Base-by-base conservation (phyloP, 495 filamentous ascomycete genomes). In the Niebla homalea region DNA sequence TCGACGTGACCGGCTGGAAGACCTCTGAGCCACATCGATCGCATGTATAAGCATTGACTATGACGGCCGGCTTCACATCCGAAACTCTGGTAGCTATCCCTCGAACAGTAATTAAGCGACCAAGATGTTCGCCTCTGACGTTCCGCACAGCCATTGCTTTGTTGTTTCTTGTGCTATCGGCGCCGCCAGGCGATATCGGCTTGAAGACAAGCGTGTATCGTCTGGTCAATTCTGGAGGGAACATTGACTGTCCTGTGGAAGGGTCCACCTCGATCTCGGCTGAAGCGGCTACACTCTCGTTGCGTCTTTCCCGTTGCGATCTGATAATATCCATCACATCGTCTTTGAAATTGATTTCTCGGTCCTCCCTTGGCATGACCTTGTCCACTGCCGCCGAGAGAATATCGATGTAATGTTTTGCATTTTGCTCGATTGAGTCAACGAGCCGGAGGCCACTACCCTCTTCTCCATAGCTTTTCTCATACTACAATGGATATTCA, bases 281-380 rank as follows among this genome's bases (percentile, higher is more conserved):
- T 23, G 79, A 77, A 59, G 81, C 73, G 38, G 71, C 68, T 50
- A 90, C 73, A 3, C 76, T 78, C 50, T 84, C 80, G 62, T 97
- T 98, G 49, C 89, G 83, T 61, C 83, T 84, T 50, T 84, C 78
- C 54, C 92, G 83, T 64, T 93, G 87, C 8, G 85, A 84, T 79
- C 94, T 89, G 55, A 98, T 86, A 23, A 97, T 84, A 67, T 98
- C 92, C 21, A 98, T 74, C 15, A 98, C 93, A 63, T 98, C 92
- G 57, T 95, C 89, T 64, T 96, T 96, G 72, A 93, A 96, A 79
- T 80, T 84, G 55, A 89, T 72, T 53, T 92, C 86, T 42, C 70
- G 75, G 4, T 79, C 83, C 42, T 88, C 85, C 47, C 76, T 72
- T 0, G 92, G 92, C 77, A 98, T 80, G 26, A 86, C 72, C 43